These are phyloP conservation scores for Mrakia gelida DNA, from an alignment of 768 basidiomycete species.

Conservation along the genomic window DNA sequence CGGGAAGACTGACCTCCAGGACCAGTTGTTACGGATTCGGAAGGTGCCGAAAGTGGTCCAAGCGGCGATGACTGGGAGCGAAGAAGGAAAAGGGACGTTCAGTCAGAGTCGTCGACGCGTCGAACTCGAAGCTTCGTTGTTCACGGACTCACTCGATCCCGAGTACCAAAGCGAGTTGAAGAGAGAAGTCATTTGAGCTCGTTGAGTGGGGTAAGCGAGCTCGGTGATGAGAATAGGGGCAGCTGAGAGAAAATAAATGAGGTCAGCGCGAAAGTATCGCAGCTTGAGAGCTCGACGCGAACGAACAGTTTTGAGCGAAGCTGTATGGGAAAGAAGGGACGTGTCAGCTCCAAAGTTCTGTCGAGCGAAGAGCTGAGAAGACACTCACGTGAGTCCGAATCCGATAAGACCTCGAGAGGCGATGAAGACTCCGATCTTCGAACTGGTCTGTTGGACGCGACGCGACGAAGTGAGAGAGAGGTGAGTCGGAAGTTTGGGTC, in stretches of 20 bases:
- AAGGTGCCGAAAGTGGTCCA: constrained; percentile 82
- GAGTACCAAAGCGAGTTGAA: constrained; percentile 86
- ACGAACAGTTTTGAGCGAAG: constrained; percentile 28
- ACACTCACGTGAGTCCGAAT: constrained; percentile 62
- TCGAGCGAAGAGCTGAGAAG: too few species aligned
- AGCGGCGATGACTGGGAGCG: constrained; percentile 58
- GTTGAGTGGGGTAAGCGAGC: constrained; percentile 77
- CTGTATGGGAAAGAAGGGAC: constrained; percentile 47
- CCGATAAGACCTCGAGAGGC: constrained; percentile 64
- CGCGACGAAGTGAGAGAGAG: too few species aligned
- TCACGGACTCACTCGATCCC: constrained; percentile 51
- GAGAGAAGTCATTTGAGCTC: constrained; percentile 68
- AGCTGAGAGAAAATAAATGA: constrained; percentile 52
- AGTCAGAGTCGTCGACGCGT: background rate
- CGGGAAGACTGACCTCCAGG: constrained; percentile 33
- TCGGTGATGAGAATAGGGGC: constrained; percentile 80
- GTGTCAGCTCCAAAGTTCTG: too few species aligned
- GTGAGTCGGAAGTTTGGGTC: background rate
- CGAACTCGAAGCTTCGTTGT: too few species aligned
- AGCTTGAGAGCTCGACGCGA: too few species aligned
- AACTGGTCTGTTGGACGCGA: constrained; percentile 49
- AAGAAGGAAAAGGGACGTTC: background rate
- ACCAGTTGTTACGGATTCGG: constrained; percentile 52
- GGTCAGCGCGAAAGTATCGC: background rate
- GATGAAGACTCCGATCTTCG: constrained; percentile 72